Conservation (phyloP, 441 rosid genomes). For the Corymbia citriodora region DNA sequence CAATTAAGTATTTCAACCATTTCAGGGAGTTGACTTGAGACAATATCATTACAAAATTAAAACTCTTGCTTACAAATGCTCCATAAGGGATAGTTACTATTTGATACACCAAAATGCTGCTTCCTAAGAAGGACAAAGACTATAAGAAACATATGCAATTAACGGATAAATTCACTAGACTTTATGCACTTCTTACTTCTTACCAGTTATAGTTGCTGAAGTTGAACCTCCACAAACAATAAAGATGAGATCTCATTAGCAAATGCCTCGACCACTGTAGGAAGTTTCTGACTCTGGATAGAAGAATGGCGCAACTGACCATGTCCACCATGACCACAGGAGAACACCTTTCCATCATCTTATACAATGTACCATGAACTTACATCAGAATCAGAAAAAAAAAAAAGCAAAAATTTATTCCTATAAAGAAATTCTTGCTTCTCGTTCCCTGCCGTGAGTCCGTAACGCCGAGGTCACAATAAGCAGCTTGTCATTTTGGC, state of each 20-base stretch:
- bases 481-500: no score
- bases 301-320: slow-evolving; percentile 73
- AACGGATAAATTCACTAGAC: neutral
- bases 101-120: neutral
- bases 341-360: slow-evolving; percentile 78
- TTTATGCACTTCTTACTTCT: neutral
- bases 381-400: no score
- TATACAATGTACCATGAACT: neutral
- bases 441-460: no score
- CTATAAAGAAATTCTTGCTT: no score
- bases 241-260: slow-evolving; percentile 45
- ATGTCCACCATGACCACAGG: slow-evolving; percentile 94
- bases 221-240: slow-evolving; percentile 85
- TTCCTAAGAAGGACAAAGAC: neutral
- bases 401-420: no score
- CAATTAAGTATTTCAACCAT: neutral
- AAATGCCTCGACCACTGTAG: slow-evolving; percentile 53
- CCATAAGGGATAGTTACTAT: neutral
- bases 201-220: slow-evolving; percentile 82
- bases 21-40: neutral
- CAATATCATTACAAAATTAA: neutral
- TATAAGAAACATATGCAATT: neutral
- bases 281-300: slow-evolving; percentile 29
- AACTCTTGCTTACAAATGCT: neutral
- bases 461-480: no score